Conservation (phyloP, 2,329 filamentous ascomycete species). For the Ophiostoma pallidulum region DNA sequence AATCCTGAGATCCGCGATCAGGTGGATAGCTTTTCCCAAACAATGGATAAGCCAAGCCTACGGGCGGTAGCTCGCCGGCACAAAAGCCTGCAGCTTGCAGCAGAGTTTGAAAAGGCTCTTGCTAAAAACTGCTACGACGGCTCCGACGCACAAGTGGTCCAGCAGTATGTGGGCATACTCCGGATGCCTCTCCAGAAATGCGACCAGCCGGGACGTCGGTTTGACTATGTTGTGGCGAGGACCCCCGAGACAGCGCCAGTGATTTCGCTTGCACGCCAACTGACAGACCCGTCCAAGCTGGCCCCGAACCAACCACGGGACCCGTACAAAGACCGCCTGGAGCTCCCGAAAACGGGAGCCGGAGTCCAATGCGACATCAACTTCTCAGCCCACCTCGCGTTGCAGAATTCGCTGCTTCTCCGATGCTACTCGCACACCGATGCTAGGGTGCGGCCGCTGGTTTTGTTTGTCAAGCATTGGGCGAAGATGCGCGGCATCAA, state of each 20-base stretch:
- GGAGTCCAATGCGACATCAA: slow-evolving; percentile 92
- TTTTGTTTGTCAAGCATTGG: slow-evolving; percentile 86
- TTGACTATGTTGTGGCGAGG: slow-evolving; percentile 30
- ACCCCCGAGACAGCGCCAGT: slow-evolving; percentile 24
- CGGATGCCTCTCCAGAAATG: slow-evolving; percentile 27
- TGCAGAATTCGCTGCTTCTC: slow-evolving; percentile 76
- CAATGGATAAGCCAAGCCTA: slow-evolving; percentile 24
- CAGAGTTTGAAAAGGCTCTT: slow-evolving; percentile 46
- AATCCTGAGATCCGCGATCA: slow-evolving; percentile 35
- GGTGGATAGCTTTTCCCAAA: slow-evolving; percentile 28
- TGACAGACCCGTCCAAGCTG: slow-evolving; percentile 42
- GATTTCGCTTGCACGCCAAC: slow-evolving; percentile 33
- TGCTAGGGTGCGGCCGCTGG: slow-evolving; percentile 63
- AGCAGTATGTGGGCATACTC: slow-evolving; percentile 42
- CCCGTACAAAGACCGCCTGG: slow-evolving; percentile 51
- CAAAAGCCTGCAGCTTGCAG: slow-evolving; percentile 45
- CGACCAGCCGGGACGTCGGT: slow-evolving; percentile 14
- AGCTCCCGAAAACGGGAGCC: slow-evolving; percentile 66
- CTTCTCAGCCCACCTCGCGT: slow-evolving; percentile 72
- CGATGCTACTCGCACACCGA: slow-evolving; percentile 78
- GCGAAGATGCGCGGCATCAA: slow-evolving; percentile 80
- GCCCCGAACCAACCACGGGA: slow-evolving; percentile 43
- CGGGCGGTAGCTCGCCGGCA: slow-evolving; percentile 39
- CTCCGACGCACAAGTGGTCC: slow-evolving; percentile 28
- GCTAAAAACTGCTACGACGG: slow-evolving; percentile 37